Conservation (phyloP, 2,329 filamentous ascomycete genomes). For the Diaporthe citri region DNA sequence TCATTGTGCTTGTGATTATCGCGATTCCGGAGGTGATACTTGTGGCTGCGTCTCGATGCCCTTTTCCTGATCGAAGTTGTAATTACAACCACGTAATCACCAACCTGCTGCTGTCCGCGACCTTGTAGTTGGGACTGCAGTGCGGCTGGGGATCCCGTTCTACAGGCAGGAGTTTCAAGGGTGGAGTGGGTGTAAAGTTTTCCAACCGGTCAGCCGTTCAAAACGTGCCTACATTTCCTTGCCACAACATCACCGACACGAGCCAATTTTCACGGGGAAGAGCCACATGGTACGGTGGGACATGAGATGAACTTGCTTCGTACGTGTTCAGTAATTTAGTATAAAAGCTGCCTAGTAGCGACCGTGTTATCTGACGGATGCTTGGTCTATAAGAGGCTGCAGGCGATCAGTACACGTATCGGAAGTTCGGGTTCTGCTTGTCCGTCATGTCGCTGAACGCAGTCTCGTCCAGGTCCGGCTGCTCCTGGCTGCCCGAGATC, state of each 20-base stretch:
- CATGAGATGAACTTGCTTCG: not conserved
- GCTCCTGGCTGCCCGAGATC: not conserved
- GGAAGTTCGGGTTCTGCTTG: constrained; percentile 57
- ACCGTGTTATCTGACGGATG: not conserved
- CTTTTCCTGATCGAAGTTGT: no score
- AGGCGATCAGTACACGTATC: constrained; percentile 52
- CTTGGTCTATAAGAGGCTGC: not conserved
- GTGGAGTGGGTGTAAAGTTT: no score
- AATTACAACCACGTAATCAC: no score
- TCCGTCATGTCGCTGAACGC: constrained; percentile 58
- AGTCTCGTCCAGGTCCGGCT: constrained; percentile 51
- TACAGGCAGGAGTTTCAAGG: no score
- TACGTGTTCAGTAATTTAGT: not conserved
- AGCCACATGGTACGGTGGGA: not conserved
- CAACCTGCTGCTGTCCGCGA: no score
- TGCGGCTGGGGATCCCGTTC: no score
- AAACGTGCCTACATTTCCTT: no score
- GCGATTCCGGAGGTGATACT: not conserved
- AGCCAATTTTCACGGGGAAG: no score
- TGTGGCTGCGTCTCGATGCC: not conserved
- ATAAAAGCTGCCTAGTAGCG: not conserved
- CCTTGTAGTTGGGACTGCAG: no score
- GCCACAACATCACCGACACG: no score
- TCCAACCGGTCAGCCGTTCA: no score
- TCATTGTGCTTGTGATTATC: not conserved